Percentiles rank a stretch among this genome's conserved stretches.
Evolutionary conservation across 2,329 filamentous ascomycete genomes (phyloP).

Genomic region (Chrysoporthe puriensis): DNA sequence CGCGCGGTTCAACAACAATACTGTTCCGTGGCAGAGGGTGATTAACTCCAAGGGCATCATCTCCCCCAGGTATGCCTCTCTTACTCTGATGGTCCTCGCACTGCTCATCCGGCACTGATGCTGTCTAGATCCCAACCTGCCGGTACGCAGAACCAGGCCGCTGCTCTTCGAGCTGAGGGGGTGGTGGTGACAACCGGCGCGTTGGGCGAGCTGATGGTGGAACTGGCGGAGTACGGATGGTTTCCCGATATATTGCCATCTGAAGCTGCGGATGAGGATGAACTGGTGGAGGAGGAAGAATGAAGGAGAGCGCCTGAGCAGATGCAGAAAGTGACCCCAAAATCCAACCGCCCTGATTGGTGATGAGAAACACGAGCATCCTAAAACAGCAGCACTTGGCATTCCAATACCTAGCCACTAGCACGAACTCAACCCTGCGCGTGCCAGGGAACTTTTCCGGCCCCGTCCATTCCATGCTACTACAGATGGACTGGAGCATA

Average conservation of each 20-base stretch:
- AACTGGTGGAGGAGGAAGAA: conserved; percentile 36
- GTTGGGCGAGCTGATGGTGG: conserved; percentile 56
- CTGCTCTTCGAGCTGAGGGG: conserved; percentile 54
- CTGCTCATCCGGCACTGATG: conserved; percentile 10
- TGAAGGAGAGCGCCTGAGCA: conserved; percentile 14
- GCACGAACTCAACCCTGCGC: no score
- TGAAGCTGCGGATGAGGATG: conserved; percentile 35
- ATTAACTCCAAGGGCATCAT: conserved; percentile 87
- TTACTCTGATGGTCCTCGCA: neutral
- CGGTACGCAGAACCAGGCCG: conserved; percentile 54
- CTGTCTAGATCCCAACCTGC: conserved; percentile 51
- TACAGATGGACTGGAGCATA: no score
- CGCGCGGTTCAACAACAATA: conserved; percentile 68
- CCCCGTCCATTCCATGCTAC: no score
- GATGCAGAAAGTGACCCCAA: neutral
- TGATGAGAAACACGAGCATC: no score
- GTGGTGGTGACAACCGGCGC: conserved; percentile 53
- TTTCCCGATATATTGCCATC: conserved; percentile 57
- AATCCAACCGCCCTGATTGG: no score
- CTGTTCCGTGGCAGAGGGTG: conserved; percentile 93
- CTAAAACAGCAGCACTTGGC: no score
- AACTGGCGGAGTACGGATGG: conserved; percentile 58
- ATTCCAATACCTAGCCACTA: no score
- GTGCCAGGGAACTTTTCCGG: no score
- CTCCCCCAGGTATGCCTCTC: conserved; percentile 68